These are phyloP conservation scores for Elongisporangium anandrum DNA, from an alignment of 352 stramenopile genomes.

Conservation along the genomic window DNA sequence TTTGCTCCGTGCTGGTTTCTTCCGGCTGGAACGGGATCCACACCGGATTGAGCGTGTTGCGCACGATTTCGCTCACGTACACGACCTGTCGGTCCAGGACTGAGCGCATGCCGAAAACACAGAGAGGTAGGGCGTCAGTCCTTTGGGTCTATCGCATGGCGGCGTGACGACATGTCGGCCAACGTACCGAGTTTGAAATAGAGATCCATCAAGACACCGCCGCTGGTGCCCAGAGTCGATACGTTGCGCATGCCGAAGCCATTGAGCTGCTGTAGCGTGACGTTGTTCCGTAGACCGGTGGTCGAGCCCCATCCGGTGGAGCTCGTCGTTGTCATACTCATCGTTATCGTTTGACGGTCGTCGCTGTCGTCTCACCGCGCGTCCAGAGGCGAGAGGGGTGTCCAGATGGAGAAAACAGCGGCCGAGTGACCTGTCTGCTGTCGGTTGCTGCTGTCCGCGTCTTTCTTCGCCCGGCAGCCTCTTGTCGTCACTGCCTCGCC, in stretches of 20 bases:
- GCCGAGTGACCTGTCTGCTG: not conserved
- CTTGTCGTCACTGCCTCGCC: not conserved
- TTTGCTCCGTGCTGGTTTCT: constrained; percentile 19
- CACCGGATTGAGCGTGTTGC: constrained; percentile 71
- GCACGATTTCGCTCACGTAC: constrained; percentile 72
- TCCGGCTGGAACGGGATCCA: constrained; percentile 76
- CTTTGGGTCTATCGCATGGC: not conserved
- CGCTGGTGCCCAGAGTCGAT: constrained; percentile 35
- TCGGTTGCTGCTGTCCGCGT: not conserved
- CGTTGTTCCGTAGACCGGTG: constrained; percentile 19
- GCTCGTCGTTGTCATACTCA: not conserved
- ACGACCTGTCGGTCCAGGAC: constrained; percentile 62
- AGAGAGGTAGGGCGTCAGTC: not conserved
- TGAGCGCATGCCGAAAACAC: constrained; percentile 9
- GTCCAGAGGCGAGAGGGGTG: not conserved
- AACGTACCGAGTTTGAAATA: constrained; percentile 73
- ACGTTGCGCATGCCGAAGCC: constrained; percentile 80
- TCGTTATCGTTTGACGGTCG: not conserved
- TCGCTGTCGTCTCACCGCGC: not conserved
- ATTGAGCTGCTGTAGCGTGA: constrained; percentile 72
- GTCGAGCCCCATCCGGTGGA: constrained; percentile 1
- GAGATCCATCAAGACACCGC: constrained; percentile 52
- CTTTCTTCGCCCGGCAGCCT: not conserved
- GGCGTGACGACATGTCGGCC: not conserved
- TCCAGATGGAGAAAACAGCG: not conserved